phyloP scores from a whole-genome alignment of 805 yeast genomes.

The Hanseniaspora lindneri region DNA sequence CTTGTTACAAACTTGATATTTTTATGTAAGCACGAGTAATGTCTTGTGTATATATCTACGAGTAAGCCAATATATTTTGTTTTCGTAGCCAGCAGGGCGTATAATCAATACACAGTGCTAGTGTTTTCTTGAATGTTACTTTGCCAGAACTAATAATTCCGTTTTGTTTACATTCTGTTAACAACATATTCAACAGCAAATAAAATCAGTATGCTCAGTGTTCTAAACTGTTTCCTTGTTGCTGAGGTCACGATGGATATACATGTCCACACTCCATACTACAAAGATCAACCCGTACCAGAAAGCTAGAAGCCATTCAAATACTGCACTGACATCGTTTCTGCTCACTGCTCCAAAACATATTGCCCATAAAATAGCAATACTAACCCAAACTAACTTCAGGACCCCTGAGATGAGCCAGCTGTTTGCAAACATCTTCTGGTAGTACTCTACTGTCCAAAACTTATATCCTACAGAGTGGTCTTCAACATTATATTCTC shows the following conservation, averaged over 20 bases:
- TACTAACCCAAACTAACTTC: slow-evolving; percentile 53
- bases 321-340: slow-evolving; percentile 44
- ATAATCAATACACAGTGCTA: too few relatives aligned
- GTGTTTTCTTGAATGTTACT: too few relatives aligned
- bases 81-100: too few relatives aligned
- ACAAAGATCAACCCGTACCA: slow-evolving; percentile 64
- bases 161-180: too few relatives aligned
- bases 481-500: slow-evolving; percentile 19
- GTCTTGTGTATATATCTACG: too few relatives aligned
- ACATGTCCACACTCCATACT: slow-evolving; percentile 56
- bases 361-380: slow-evolving; percentile 57
- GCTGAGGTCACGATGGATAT: slow-evolving; percentile 19
- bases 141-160: too few relatives aligned
- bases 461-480: slow-evolving; percentile 18
- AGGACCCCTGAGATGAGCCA: slow-evolving; percentile 39
- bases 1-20: too few relatives aligned
- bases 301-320: slow-evolving; percentile 83
- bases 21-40: too few relatives aligned
- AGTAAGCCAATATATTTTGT: too few relatives aligned
- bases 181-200: too few relatives aligned
- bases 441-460: slow-evolving; percentile 16
- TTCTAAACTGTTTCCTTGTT: slow-evolving; percentile 5
- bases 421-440: slow-evolving; percentile 35
- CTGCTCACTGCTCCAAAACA: slow-evolving; percentile 44
- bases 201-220: neutral